A percentile compares a stretch with the other conserved stretches of the same genome.
These are phyloP conservation scores for Microascus cirrosus DNA, from an alignment of 2,329 filamentous ascomycete genomes.

Conservation along the genomic window DNA sequence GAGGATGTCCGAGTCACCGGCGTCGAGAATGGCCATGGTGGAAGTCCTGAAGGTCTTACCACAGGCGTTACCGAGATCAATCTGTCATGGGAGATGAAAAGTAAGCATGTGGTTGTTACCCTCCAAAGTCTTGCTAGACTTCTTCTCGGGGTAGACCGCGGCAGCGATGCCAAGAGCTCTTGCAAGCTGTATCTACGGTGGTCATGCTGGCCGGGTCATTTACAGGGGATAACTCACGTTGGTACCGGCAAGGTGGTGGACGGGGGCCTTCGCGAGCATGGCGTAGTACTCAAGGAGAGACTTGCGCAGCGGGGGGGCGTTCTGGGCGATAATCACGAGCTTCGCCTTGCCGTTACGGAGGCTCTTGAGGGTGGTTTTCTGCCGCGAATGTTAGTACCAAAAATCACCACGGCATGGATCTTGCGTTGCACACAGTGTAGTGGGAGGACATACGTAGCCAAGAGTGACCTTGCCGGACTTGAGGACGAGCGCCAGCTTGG, in stretches of 20 bases:
- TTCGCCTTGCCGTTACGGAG: conserved; percentile 96
- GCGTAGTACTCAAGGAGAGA: conserved; percentile 92
- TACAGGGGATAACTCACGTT: conserved; percentile 64
- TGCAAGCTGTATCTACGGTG: background rate
- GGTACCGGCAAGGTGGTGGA: conserved; percentile 97
- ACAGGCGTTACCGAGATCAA: conserved; percentile 95
- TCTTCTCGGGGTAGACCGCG: conserved; percentile 73
- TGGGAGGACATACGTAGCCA: conserved; percentile 36
- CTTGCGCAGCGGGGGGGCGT: conserved; percentile 97
- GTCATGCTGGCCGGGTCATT: background rate
- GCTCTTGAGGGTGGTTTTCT: conserved; percentile 56
- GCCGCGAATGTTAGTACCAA: conserved; percentile 3
- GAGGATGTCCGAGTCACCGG: conserved; percentile 97
- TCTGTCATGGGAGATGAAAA: conserved; percentile 46
- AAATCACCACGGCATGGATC: background rate
- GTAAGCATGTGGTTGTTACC: conserved; percentile 53
- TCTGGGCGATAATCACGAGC: conserved; percentile 86
- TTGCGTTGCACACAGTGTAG: background rate
- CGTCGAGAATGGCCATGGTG: conserved; percentile 93
- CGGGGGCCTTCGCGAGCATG: conserved; percentile 86
- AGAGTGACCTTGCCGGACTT: conserved; percentile 71
- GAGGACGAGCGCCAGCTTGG: conserved; percentile 51
- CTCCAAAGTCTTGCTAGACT: conserved; percentile 81
- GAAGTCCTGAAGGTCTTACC: conserved; percentile 98
- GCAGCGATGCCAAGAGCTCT: background rate